Base-by-base conservation (phyloP, 1,284 basidiomycete species). In the Ceratobasidium sp. region DNA sequence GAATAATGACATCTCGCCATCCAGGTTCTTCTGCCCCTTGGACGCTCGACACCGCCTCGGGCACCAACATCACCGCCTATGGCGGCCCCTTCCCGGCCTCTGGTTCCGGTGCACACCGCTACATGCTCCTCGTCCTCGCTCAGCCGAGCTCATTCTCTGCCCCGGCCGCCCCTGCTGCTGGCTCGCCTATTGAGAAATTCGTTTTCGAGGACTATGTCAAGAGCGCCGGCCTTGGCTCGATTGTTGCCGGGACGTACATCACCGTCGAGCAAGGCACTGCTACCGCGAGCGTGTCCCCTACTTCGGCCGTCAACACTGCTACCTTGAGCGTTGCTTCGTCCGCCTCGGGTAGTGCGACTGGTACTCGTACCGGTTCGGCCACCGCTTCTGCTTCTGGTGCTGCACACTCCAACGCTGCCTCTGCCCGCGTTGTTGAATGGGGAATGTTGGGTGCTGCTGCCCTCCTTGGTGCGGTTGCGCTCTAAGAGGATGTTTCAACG, bases 101-200 rank as follows among this genome's bases (percentile, higher is more conserved):
- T 43, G 90, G 90, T 58, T 88, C 86, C 76, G 92, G 91, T 58
- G 84, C 91, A 75, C 92, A 93, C 82, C 87, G 90, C 86, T 90
- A 78, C 65, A 82, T 78, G 75, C 71, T 48, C 64, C 75, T 78
- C 53, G 66, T 75, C 46, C 77, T 74, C 68, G 59, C 54, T 0
- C 77, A 78, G 48, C 76, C 77, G 37, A 59, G 39, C 5, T 64
- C 54, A 24, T 78, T 78, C 56, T 54, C 74, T 11, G 75, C 78
- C 29, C 78, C 78, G 43, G 65, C 77, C 4, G 61, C 64, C 39
- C 73, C 63, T 7, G 27, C 43, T 48, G 27, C 65, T 24, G 22
- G 22, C n/a, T 43, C 39, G 49, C 39, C 19, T 27, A 46, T 72
- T 34, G 65, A 43, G 8, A 81, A 82, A 63, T 89, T 89, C 79